These are phyloP conservation scores for Trypanosoma congolense DNA, from an alignment of 208 protist species.

Conservation along the genomic window DNA sequence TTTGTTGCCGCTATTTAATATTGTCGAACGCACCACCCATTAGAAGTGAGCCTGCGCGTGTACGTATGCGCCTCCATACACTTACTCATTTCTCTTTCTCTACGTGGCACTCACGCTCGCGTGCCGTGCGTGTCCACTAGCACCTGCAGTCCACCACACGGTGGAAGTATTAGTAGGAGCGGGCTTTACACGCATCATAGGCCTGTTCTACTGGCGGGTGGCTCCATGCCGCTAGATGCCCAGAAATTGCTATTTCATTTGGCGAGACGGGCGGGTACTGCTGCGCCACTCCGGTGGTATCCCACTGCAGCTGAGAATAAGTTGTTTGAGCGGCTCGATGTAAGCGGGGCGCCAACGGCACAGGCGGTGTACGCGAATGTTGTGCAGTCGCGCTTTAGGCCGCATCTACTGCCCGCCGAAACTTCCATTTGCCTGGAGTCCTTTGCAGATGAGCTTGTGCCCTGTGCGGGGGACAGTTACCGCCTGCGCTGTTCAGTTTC, in stretches of 20 bases:
- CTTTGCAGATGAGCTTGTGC: constrained; percentile 11
- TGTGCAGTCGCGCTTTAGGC: constrained; percentile 3
- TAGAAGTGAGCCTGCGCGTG: background rate
- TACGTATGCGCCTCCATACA: background rate
- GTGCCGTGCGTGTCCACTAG: too few species aligned
- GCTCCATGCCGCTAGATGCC: constrained; percentile 3
- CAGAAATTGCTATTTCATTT: constrained; percentile 6
- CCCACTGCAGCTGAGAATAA: constrained; percentile 17
- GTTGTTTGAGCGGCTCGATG: constrained; percentile 18
- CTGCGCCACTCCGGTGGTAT: constrained; percentile 7
- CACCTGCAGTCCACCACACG: too few species aligned
- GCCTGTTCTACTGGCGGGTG: too few species aligned
- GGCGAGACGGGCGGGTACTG: constrained; percentile 2
- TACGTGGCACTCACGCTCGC: too few species aligned
- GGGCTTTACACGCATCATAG: too few species aligned
- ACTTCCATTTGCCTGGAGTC: background rate
- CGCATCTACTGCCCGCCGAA: background rate
- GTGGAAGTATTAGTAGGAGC: too few species aligned
- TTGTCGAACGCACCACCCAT: too few species aligned
- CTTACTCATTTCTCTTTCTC: background rate
- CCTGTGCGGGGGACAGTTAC: background rate
- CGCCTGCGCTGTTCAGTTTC: constrained; percentile 1
- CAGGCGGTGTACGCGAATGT: constrained; percentile 10
- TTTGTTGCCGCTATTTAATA: too few species aligned
- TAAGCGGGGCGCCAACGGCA: constrained; percentile 1